A percentile compares a stretch with the other conserved stretches of the same genome.
Evolutionary conservation across 768 basidiomycete species (phyloP).

Genomic region (Tubosaeta brunneosetosa): DNA sequence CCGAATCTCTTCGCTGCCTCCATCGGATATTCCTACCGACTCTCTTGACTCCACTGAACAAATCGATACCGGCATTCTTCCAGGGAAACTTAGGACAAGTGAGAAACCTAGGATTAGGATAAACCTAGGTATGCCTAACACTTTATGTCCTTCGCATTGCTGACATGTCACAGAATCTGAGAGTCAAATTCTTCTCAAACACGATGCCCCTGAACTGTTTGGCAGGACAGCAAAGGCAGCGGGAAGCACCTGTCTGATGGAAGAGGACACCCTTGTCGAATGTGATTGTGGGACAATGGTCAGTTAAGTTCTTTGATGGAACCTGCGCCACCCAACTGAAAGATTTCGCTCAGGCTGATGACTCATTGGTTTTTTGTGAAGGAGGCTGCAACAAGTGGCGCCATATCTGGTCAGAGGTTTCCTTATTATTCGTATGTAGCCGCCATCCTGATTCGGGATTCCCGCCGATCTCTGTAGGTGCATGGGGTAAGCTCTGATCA

Average conservation of each 20-base stretch:
- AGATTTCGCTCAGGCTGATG: slow-evolving; percentile 43
- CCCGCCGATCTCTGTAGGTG: slow-evolving; percentile 24
- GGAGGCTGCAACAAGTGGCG: slow-evolving; percentile 71
- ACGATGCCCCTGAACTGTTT: not conserved
- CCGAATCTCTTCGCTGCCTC: slow-evolving; percentile 20
- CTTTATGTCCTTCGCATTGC: not conserved
- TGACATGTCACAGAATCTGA: slow-evolving; percentile 27
- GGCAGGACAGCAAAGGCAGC: not conserved
- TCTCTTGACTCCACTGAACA: slow-evolving; percentile 25
- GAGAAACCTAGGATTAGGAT: slow-evolving; percentile 9
- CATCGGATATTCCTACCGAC: slow-evolving; percentile 22
- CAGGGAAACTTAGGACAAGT: slow-evolving; percentile 4
- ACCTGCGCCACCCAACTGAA: not conserved
- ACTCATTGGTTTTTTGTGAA: slow-evolving; percentile 59
- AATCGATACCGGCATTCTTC: slow-evolving; percentile 7
- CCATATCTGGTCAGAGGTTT: slow-evolving; percentile 60
- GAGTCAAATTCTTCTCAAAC: slow-evolving; percentile 23
- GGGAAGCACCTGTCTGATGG: slow-evolving; percentile 10
- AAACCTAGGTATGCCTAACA: slow-evolving; percentile 49
- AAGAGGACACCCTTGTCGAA: slow-evolving; percentile 41
- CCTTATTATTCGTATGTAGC: not conserved
- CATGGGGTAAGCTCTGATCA: slow-evolving; percentile 31
- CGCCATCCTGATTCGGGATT: not conserved
- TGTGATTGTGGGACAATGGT: slow-evolving; percentile 70
- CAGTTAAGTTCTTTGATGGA: not conserved